Evolutionary conservation across 306 rosid genomes (phyloP).

Genomic region (Prunus fruticosa): DNA sequence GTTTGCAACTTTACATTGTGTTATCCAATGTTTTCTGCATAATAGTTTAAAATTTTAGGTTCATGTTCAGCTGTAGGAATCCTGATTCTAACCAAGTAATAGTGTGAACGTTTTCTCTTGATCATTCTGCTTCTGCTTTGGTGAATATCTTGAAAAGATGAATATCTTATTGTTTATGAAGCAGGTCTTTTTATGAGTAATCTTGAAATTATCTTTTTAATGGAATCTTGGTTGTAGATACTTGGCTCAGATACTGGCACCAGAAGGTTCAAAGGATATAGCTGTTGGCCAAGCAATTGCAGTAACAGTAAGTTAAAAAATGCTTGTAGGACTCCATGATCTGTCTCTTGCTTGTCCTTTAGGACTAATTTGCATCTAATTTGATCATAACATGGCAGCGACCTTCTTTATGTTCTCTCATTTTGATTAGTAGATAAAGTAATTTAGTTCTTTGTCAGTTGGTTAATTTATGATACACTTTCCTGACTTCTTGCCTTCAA

Average conservation of each 20-base stretch:
- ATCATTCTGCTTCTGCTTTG: neutral
- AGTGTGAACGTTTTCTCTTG: neutral
- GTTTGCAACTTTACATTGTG: constrained; percentile 2
- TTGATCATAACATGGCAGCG: neutral
- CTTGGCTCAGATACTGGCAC: constrained; percentile 79
- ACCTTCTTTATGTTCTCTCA: neutral
- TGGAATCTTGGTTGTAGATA: constrained; percentile 50
- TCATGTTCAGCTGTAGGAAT: neutral
- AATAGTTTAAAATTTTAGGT: neutral
- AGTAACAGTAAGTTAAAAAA: constrained; percentile 69
- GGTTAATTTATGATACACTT: neutral
- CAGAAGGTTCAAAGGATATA: constrained; percentile 92
- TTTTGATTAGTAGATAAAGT: constrained; percentile 7
- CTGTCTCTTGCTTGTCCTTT: constrained; percentile 16
- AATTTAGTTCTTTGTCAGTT: neutral
- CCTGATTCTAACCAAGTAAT: neutral
- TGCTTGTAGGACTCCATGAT: constrained; percentile 18
- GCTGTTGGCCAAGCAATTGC: constrained; percentile 96
- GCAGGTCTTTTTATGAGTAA: constrained; percentile 1
- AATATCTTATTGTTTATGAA: constrained; percentile 7
- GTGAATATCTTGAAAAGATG: neutral
- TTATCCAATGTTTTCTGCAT: constrained; percentile 2
- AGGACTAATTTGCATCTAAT: constrained; percentile 8
- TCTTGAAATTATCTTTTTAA: constrained; percentile 4
- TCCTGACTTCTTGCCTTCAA: neutral